Evolutionary conservation across 2,329 filamentous ascomycete genomes (phyloP).

Genomic region (Akanthomyces dipterigenus): DNA sequence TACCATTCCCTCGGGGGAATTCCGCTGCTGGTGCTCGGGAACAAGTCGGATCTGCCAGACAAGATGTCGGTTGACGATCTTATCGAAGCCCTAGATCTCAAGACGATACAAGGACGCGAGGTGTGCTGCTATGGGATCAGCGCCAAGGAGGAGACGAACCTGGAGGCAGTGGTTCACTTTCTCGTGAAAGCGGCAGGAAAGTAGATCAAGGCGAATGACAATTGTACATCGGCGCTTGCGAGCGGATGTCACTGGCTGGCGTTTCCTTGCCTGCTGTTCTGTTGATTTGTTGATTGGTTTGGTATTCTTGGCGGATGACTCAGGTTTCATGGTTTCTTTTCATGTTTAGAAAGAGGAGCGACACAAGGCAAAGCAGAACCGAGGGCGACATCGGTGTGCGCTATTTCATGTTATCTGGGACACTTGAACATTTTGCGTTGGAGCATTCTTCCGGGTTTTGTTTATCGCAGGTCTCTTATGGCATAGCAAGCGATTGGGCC

Average conservation of each 20-base stretch:
- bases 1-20: slow-evolving; percentile 83
- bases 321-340: slow-evolving; percentile 4
- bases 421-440: slow-evolving; percentile 8
- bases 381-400: slow-evolving; percentile 12
- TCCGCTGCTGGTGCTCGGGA: slow-evolving; percentile 86
- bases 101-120: slow-evolving; percentile 82
- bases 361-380: slow-evolving; percentile 12
- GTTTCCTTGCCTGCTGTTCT: neutral
- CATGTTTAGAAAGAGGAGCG: slow-evolving; percentile 10
- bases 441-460: slow-evolving; percentile 1
- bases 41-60: slow-evolving; percentile 92
- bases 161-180: slow-evolving; percentile 95
- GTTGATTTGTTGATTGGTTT: neutral
- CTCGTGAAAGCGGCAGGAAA: slow-evolving; percentile 82
- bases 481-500: slow-evolving; percentile 6
- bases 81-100: slow-evolving; percentile 87
- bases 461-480: slow-evolving; percentile 9
- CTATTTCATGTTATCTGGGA: slow-evolving; percentile 12
- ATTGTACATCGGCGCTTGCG: slow-evolving; percentile 4
- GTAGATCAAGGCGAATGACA: slow-evolving; percentile 26
- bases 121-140: slow-evolving; percentile 99
- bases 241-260: neutral
- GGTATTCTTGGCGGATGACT: slow-evolving; percentile 4
- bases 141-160: slow-evolving; percentile 96
- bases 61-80: slow-evolving; percentile 91